Percentiles rank a stretch among this genome's conserved stretches.
Conservation (phyloP, 2,329 filamentous ascomycete species). For the Alternaria conjuncta region DNA sequence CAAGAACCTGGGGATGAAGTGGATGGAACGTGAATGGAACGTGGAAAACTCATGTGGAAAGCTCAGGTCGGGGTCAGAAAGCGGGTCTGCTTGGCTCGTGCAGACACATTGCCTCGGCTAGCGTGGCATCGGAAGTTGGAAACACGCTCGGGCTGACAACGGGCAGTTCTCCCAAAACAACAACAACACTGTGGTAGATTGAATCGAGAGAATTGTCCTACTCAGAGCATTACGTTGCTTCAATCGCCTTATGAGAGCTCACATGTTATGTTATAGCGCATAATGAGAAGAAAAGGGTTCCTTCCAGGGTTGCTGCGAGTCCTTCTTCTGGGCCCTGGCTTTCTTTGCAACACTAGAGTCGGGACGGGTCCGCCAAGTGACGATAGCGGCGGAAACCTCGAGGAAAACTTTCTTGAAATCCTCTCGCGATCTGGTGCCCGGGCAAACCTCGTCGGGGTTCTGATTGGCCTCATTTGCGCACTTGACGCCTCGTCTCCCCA, state of each 20-base stretch:
- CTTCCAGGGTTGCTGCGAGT: background rate
- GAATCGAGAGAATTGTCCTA: accelerated
- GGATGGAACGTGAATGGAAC: background rate
- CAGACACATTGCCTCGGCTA: background rate
- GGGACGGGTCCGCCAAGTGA: constrained; percentile 2
- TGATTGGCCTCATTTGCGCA: constrained; percentile 18
- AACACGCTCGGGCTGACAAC: background rate
- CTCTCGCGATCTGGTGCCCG: constrained; percentile 5
- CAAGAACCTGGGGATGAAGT: constrained; percentile 8
- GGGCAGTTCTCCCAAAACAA: background rate
- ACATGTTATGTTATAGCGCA: background rate
- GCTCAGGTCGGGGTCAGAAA: background rate
- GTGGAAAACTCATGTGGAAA: background rate
- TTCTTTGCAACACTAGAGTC: background rate
- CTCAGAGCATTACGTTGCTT: background rate
- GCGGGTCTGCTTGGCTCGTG: constrained; percentile 4
- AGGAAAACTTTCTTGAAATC: constrained; percentile 10
- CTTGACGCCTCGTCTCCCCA: constrained; percentile 24
- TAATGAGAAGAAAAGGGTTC: background rate
- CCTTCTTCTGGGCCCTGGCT: background rate
- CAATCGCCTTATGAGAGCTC: accelerated
- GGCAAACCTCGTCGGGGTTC: background rate
- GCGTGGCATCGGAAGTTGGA: background rate
- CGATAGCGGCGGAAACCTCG: constrained; percentile 24
- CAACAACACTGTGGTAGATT: background rate